Evolutionary conservation across 2,329 filamentous ascomycete genomes (phyloP), one percentile per base, ranked within the genome.

Genomic region (Neopestalotiopsis rosae): DNA sequence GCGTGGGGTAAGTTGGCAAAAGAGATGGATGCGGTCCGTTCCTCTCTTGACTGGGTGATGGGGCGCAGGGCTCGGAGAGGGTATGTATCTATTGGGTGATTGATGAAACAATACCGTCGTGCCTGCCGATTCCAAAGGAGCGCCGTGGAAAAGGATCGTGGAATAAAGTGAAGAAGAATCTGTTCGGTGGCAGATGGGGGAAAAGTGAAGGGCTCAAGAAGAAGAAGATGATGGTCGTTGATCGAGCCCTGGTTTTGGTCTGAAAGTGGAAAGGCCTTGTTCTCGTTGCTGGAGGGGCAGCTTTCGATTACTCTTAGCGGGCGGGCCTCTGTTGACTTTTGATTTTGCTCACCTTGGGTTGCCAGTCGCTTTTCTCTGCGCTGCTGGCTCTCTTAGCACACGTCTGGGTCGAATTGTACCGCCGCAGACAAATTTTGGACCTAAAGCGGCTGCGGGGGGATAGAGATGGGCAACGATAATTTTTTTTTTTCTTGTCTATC

Each of bases 401-500:
- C 9, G 13, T 62, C 20, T 20, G 17, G 59, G 12, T 5, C 17
- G 20, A 10, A 38, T 38, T 38, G 57, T 10, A 59, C 24, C 57
- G 24, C 24, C 13, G 30, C 24, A 59, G 24, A 28, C 24, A 28
- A 28, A 59, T 59, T 59, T 59, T 13, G 30, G 30, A 34, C 30
- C 57, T 56, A 59, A 20, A 52, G 45, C 45, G 20, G 45, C 45
- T 52, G 45, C 45, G 45, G 45, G 45, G 45, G 45, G 45, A 52
- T 5, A 65, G 32, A 10, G 20, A n/a, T 32, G 30, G 34, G n/a
- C 38, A 13, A 28, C n/a, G 30, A 56, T 3, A 38, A 57, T 17
- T 38, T 57, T 65, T 56, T 58, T 32, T 9, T 58, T 24, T 57
- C 17, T 62, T 62, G 12, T 49, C 14, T 42, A 69, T 68, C 72